Base-by-base conservation (phyloP, 768 basidiomycete species). In the Boletellus sp. region DNA sequence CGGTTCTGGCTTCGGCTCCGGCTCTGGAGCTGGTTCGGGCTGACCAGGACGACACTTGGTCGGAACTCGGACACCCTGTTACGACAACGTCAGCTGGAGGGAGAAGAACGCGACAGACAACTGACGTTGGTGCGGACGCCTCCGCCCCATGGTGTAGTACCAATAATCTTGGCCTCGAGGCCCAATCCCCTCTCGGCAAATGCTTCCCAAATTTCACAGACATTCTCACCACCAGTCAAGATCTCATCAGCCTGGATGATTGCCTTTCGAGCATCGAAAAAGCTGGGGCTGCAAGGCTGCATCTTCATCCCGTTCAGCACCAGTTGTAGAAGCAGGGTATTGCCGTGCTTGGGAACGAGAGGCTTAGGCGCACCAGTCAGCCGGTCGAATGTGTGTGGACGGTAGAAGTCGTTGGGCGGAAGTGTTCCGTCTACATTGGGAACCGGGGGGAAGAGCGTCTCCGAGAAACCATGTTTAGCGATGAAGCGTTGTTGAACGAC, bases 281-380 rank as follows among this genome's bases (percentile, higher is more conserved):
- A 94, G 40, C 76, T 78, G 17, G 95, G 95, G 23, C 86, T 78
- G 72, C 95, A 99, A 4, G 85, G 83, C 65, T 97, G 94, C 38
- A 96, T 74, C 78, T 97, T 97, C 94, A 99, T 95, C 10, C 78
- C 94, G 64, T 87, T 85, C 24, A 98, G 47, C 37, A 96, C 85
- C 39, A 97, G 83, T 77, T 91, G 90, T 11, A 91, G 68, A 34
- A 79, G 73, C 47, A 97, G 74, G 22, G 94, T 83, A 74, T 98
- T 98, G 6, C 94, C 94, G 61, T 95, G 87, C 72, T 84, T 89
- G 48, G 95, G 94, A 11, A 97, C 76, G 28, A 87, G 76, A 9
- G 85, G 78, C 15, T 65, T 62, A 0, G 54, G 28, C 13, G 52
- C 41, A 3, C 62, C 75, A 1, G 70, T 54, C 16, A 53, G 40